Conservation (phyloP, 2,329 filamentous ascomycete genomes). For the Tolypocladium ovalisporum region DNA sequence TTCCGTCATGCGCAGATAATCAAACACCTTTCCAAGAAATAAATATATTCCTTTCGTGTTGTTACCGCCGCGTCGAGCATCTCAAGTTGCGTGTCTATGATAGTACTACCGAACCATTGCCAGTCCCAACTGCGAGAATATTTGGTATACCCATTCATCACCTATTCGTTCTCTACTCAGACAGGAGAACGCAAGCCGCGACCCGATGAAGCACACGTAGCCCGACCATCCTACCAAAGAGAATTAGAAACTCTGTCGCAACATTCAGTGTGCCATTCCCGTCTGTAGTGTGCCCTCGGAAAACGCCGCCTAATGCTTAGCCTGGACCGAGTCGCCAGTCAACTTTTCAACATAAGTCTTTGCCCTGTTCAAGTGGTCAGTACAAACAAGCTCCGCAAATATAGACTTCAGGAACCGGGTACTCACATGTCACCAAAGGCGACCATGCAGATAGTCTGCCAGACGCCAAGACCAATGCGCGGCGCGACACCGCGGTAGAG, state of each 20-base stretch:
- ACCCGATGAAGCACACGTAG: neutral
- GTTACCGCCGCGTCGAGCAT: neutral
- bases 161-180: neutral
- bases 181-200: neutral
- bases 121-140: neutral
- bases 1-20: too few species aligned
- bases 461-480: conserved; percentile 88
- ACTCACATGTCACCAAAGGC: conserved; percentile 92
- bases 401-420: neutral
- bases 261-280: neutral
- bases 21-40: too few species aligned
- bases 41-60: neutral
- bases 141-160: neutral
- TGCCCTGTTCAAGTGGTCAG: conserved; percentile 36
- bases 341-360: conserved; percentile 57
- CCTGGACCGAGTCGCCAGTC: conserved; percentile 52
- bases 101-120: neutral
- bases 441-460: conserved; percentile 99
- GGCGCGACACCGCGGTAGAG: conserved; percentile 93
- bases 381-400: conserved; percentile 4
- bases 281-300: neutral
- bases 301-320: conserved; percentile 51
- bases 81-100: neutral
- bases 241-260: neutral
- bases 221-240: neutral